Evolutionary conservation across 2,329 filamentous ascomycete species (phyloP).

Genomic region (Monosporascus ibericus): DNA sequence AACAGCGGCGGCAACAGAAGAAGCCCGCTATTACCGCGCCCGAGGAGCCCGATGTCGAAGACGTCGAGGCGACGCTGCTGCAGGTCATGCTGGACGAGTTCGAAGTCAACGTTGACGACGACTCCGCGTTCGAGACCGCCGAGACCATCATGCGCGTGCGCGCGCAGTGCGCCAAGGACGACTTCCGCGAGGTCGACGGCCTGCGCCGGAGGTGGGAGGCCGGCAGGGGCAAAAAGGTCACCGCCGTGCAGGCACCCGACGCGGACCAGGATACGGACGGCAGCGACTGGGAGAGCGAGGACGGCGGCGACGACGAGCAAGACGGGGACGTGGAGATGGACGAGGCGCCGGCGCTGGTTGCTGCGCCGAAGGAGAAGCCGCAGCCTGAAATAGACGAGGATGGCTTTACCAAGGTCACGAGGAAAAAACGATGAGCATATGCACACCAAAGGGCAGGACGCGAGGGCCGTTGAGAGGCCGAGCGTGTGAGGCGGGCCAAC

Average conservation of each 20-base stretch:
- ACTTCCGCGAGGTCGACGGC: constrained; percentile 57
- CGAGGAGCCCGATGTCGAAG: constrained; percentile 62
- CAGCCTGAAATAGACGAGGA: constrained; percentile 74
- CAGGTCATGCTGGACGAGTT: constrained; percentile 96
- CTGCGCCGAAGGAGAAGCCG: constrained; percentile 53
- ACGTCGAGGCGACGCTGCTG: constrained; percentile 77
- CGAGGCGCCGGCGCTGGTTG: constrained; percentile 59
- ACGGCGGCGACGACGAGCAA: constrained; percentile 52
- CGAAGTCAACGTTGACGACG: constrained; percentile 86
- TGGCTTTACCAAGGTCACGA: constrained; percentile 70
- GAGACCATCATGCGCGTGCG: constrained; percentile 63
- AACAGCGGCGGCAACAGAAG: constrained; percentile 7
- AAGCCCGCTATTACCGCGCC: constrained; percentile 9
- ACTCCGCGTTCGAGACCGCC: constrained; percentile 70
- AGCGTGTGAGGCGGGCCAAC: neutral
- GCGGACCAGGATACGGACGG: constrained; percentile 35
- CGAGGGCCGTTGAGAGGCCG: neutral
- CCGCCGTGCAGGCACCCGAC: constrained; percentile 24
- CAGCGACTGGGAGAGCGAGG: constrained; percentile 51
- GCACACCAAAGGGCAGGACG: constrained; percentile 5
- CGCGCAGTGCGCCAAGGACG: constrained; percentile 57
- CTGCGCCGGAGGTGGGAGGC: constrained; percentile 59
- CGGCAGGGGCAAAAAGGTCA: constrained; percentile 53
- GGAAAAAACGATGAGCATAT: constrained; percentile 50
- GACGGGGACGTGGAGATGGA: constrained; percentile 60